Percentiles rank a stretch among this genome's conserved stretches.
Evolutionary conservation across 345 rosid species (phyloP).

Genomic region (Hypericum perforatum): DNA sequence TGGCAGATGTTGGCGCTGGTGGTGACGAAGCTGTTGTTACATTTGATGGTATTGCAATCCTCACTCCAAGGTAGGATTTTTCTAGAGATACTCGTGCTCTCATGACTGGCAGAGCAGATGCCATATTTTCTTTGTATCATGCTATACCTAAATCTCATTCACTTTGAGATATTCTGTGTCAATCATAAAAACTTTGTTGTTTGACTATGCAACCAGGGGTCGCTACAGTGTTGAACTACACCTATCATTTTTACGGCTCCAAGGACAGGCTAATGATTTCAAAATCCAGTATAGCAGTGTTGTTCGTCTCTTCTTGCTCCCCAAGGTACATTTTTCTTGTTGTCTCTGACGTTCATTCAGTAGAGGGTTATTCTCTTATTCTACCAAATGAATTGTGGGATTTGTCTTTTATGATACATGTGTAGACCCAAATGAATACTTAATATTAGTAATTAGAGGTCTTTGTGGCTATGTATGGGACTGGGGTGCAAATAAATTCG

Average conservation of each 20-base stretch:
- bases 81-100: background rate
- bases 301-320: constrained; percentile 91
- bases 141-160: background rate
- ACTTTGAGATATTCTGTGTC: background rate
- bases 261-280: constrained; percentile 98
- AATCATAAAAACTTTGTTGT: background rate
- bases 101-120: background rate
- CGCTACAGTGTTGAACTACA: constrained; percentile 96
- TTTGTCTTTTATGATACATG: too few species aligned
- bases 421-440: too few species aligned
- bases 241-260: constrained; percentile 75
- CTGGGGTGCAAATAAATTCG: too few species aligned
- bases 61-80: constrained; percentile 74
- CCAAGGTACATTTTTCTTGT: constrained; percentile 44
- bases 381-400: too few species aligned
- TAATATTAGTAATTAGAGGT: too few species aligned
- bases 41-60: constrained; percentile 82
- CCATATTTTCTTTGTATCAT: background rate
- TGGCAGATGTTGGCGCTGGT: constrained; percentile 90
- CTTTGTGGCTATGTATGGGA: too few species aligned
- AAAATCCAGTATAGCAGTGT: constrained; percentile 97
- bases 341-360: background rate
- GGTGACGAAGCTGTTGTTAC: constrained; percentile 88
- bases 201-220: constrained; percentile 48
- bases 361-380: background rate